Evolutionary conservation across 2,329 filamentous ascomycete species (phyloP).

Genomic region (Xylaria sp.): DNA sequence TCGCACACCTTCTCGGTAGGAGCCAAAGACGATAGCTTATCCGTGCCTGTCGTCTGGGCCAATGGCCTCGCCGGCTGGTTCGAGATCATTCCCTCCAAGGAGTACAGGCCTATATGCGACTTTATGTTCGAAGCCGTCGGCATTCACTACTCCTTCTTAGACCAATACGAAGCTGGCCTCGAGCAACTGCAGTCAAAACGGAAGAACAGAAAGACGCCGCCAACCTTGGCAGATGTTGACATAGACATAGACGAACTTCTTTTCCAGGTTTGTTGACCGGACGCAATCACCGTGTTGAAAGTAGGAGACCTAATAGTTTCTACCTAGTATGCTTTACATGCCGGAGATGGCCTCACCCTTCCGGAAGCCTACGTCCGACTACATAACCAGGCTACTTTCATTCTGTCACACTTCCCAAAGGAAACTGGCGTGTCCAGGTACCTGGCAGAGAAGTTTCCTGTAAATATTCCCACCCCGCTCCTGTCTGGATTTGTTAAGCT

Average conservation of each 20-base stretch:
- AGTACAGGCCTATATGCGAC: slow-evolving; percentile 52
- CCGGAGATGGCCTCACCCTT: slow-evolving; percentile 48
- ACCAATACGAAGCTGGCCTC: slow-evolving; percentile 45
- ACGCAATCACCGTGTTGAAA: neutral
- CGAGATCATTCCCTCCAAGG: slow-evolving; percentile 54
- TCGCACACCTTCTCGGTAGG: slow-evolving; percentile 50
- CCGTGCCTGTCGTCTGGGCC: slow-evolving; percentile 60
- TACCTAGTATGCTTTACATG: slow-evolving; percentile 43
- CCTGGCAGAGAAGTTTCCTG: slow-evolving; percentile 39
- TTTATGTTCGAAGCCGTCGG: slow-evolving; percentile 59
- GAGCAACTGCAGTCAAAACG: slow-evolving; percentile 30
- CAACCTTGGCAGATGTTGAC: slow-evolving; percentile 24
- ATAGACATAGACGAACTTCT: slow-evolving; percentile 33
- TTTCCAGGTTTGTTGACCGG: slow-evolving; percentile 29
- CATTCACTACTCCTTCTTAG: slow-evolving; percentile 58
- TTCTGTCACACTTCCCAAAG: slow-evolving; percentile 48
- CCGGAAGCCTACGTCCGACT: slow-evolving; percentile 46
- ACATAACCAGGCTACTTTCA: slow-evolving; percentile 45
- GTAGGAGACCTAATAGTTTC: neutral
- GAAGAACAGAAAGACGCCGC: slow-evolving; percentile 28
- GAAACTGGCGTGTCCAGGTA: slow-evolving; percentile 47
- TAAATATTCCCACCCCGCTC: slow-evolving; percentile 29
- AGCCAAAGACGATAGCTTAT: slow-evolving; percentile 42
- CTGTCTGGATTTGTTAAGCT: slow-evolving; percentile 2
- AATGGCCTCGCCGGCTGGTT: slow-evolving; percentile 62